These are phyloP conservation scores for Hypericum androsaemum DNA, from an alignment of 345 rosid genomes.

Conservation along the genomic window DNA sequence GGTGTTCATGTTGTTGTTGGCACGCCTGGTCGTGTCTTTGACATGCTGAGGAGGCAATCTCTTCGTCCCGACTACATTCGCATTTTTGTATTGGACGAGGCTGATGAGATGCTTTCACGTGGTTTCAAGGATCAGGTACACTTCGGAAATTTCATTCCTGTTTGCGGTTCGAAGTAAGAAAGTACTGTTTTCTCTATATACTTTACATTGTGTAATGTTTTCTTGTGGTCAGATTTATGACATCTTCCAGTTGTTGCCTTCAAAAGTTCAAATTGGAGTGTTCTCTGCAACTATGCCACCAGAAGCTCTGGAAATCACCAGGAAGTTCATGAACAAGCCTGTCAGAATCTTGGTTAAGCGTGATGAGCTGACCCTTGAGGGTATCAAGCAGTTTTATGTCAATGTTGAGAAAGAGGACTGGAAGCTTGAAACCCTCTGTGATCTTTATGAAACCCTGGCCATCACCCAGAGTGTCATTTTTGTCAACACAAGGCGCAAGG, in stretches of 20 bases:
- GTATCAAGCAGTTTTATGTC: slow-evolving; percentile 76
- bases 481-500: slow-evolving; percentile 86
- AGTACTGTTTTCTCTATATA: no score
- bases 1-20: slow-evolving; percentile 13
- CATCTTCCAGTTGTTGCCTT: slow-evolving; percentile 70
- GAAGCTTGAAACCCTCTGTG: slow-evolving; percentile 78
- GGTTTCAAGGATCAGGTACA: slow-evolving; percentile 20
- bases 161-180: no score
- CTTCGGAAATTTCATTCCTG: slow-evolving; percentile 9
- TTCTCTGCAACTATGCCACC: slow-evolving; percentile 96
- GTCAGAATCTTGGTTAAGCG: slow-evolving; percentile 79
- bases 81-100: slow-evolving; percentile 18
- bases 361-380: slow-evolving; percentile 89
- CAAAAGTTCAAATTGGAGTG: slow-evolving; percentile 69
- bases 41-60: slow-evolving; percentile 22
- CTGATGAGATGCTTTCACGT: slow-evolving; percentile 4
- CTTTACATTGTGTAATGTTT: neutral
- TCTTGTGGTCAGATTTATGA: slow-evolving; percentile 54
- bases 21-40: slow-evolving; percentile 5
- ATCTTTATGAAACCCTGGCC: slow-evolving; percentile 73
- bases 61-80: slow-evolving; percentile 15
- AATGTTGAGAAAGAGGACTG: slow-evolving; percentile 78
- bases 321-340: slow-evolving; percentile 83
- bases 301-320: slow-evolving; percentile 81
- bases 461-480: slow-evolving; percentile 89